phyloP scores from a whole-genome alignment of 192 early-diverging fungal species.

The Phlyctochytrium planicorne region DNA sequence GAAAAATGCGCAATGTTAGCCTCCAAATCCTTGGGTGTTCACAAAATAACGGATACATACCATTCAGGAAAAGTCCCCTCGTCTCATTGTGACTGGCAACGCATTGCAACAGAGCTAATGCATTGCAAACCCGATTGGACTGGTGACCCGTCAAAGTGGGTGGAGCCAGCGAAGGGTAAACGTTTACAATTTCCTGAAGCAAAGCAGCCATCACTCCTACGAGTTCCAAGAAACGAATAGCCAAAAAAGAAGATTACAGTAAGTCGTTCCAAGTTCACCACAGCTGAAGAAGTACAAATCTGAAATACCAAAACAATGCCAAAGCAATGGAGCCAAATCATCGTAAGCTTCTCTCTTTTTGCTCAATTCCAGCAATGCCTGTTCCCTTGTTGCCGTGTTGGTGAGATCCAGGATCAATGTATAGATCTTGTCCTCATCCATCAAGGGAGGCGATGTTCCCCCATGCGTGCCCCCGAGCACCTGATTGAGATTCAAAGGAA shows the following conservation, averaged over 20 bases:
- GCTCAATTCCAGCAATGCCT: constrained; percentile 87
- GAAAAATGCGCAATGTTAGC: no score
- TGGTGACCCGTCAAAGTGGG: constrained; percentile 82
- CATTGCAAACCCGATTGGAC: constrained; percentile 96
- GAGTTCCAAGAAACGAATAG: neutral
- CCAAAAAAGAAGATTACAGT: neutral
- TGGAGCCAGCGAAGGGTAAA: constrained; percentile 88
- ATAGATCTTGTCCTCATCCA: constrained; percentile 86
- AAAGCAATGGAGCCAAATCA: constrained; percentile 93
- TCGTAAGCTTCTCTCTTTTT: constrained; percentile 95
- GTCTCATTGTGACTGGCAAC: constrained; percentile 95
- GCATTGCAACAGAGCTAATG: constrained; percentile 91
- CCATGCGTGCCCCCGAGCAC: no score
- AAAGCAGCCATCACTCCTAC: constrained; percentile 90
- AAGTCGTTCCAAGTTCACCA: neutral
- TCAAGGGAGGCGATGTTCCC: no score
- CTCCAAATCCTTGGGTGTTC: neutral
- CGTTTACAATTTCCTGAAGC: constrained; percentile 93
- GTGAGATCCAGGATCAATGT: constrained; percentile 82
- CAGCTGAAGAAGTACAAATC: neutral
- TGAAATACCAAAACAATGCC: constrained; percentile 89
- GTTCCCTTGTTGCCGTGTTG: constrained; percentile 71
- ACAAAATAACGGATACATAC: constrained; percentile 41
- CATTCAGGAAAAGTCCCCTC: constrained; percentile 74
- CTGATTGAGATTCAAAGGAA: no score